Evolutionary conservation across 108 stramenopile species (phyloP).

Genomic region (Skeletonema tropicum): DNA sequence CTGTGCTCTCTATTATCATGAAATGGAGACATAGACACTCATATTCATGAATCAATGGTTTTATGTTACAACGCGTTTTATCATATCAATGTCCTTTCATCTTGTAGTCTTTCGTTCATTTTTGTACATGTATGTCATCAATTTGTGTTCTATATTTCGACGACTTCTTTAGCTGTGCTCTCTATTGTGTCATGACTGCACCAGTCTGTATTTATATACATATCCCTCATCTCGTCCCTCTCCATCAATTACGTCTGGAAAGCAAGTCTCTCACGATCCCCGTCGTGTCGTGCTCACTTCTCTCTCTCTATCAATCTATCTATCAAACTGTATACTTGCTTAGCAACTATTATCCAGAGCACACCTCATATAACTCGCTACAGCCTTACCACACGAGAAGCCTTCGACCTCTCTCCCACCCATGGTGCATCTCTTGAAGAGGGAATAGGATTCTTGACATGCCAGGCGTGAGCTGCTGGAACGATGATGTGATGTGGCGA

Average conservation of each 20-base stretch:
- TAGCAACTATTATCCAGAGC: constrained; percentile 10
- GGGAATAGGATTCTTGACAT: constrained; percentile 22
- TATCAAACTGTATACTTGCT: too few relatives aligned
- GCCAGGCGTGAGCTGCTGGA: not conserved
- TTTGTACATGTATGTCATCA: not conserved
- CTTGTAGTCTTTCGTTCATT: not conserved
- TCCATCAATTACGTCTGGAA: not conserved
- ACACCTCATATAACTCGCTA: constrained; percentile 28
- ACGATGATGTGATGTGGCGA: constrained; percentile 5
- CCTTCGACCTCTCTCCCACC: constrained; percentile 10
- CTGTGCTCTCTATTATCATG: not conserved
- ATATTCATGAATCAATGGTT: not conserved
- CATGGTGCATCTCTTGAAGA: constrained; percentile 17
- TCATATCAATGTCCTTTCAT: not conserved
- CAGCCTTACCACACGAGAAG: constrained; percentile 24
- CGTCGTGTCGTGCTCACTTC: not conserved
- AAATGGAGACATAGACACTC: not conserved
- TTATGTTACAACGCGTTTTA: not conserved
- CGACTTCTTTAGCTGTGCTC: not conserved
- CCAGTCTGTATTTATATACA: not conserved
- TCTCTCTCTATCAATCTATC: not conserved
- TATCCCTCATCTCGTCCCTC: not conserved
- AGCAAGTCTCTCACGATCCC: not conserved
- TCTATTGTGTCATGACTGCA: constrained; percentile 1
- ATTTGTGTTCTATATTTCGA: not conserved